Percentiles rank a stretch among this genome's conserved stretches.
These are phyloP conservation scores for Monosporascus sp. DNA, from an alignment of 2,329 filamentous ascomycete species.

Conservation along the genomic window DNA sequence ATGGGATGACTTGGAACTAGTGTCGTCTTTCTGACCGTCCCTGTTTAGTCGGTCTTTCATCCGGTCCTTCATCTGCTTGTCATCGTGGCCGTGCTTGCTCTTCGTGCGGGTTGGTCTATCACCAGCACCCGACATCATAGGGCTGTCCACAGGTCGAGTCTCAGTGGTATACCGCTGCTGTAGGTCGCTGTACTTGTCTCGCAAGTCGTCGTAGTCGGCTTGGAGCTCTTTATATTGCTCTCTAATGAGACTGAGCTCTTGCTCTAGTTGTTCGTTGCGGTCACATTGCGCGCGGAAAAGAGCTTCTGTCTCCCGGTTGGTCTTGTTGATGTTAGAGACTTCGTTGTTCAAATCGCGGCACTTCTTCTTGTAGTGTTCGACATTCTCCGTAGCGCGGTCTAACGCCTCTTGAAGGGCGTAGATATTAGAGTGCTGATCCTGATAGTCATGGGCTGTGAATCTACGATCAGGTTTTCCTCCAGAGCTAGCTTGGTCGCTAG, in stretches of 20 bases:
- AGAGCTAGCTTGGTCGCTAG: constrained; percentile 21
- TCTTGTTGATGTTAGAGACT: constrained; percentile 9
- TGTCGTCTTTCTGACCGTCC: constrained; percentile 5
- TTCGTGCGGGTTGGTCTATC: constrained; percentile 7
- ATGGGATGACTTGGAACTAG: constrained; percentile 2
- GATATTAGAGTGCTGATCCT: constrained; percentile 11
- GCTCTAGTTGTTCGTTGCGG: constrained; percentile 7
- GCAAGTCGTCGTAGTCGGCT: constrained; percentile 1
- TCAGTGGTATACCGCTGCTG: constrained; percentile 3
- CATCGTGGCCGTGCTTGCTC: constrained; percentile 7
- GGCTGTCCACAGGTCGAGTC: constrained; percentile 3
- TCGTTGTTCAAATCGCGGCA: constrained; percentile 6
- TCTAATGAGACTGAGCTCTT: constrained; percentile 5
- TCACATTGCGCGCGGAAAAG: constrained; percentile 11
- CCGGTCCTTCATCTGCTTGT: constrained; percentile 5
- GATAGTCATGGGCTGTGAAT: constrained; percentile 18
- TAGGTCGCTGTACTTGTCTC: constrained; percentile 6
- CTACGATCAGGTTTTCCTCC: constrained; percentile 23
- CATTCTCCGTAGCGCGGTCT: constrained; percentile 12
- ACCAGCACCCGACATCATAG: background rate
- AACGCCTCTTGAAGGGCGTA: constrained; percentile 16
- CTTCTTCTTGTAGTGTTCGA: constrained; percentile 11
- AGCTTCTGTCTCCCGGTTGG: constrained; percentile 9
- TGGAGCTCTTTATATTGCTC: constrained; percentile 5
- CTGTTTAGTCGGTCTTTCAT: constrained; percentile 7